Conservation (phyloP, 2,329 filamentous ascomycete species). For the Arthrobotrys megalospora region DNA sequence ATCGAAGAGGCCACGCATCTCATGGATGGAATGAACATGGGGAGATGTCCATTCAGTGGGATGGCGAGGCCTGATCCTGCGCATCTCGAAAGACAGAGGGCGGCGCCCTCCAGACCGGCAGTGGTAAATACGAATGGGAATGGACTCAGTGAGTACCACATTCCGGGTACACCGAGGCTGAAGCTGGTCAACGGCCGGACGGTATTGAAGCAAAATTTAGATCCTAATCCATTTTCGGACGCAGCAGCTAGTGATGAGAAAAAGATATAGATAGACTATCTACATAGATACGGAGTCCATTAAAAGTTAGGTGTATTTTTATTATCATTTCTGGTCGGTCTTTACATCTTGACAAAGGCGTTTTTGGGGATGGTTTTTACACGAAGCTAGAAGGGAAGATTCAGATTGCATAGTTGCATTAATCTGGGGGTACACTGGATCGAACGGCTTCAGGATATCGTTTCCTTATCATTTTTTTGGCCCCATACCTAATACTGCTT, state of each 20-base stretch:
- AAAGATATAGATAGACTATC: constrained; percentile 37
- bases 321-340: constrained; percentile 29
- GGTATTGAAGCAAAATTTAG: constrained; percentile 54
- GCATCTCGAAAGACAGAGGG: constrained; percentile 51
- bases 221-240: constrained; percentile 58
- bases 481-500: background rate
- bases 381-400: constrained; percentile 20
- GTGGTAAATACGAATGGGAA: constrained; percentile 38
- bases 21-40: constrained; percentile 51
- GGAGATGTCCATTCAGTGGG: constrained; percentile 63
- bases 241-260: constrained; percentile 35
- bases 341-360: constrained; percentile 38
- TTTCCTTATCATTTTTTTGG: constrained; percentile 12
- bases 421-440: constrained; percentile 7
- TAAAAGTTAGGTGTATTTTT: constrained; percentile 49
- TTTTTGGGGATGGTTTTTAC: constrained; percentile 36
- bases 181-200: constrained; percentile 56
- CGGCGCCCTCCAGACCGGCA: constrained; percentile 12
- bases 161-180: constrained; percentile 53
- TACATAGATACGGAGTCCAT: constrained; percentile 20
- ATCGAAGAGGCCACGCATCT: constrained; percentile 60
- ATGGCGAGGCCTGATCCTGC: constrained; percentile 61
- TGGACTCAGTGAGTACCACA: constrained; percentile 52
- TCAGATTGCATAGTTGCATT: constrained; percentile 15
- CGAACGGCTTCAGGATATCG: constrained; percentile 28